Evolutionary conservation across 192 early-diverging fungal species (phyloP), one percentile per base, ranked within the genome.

Genomic region (Phlyctochytrium planicorne): DNA sequence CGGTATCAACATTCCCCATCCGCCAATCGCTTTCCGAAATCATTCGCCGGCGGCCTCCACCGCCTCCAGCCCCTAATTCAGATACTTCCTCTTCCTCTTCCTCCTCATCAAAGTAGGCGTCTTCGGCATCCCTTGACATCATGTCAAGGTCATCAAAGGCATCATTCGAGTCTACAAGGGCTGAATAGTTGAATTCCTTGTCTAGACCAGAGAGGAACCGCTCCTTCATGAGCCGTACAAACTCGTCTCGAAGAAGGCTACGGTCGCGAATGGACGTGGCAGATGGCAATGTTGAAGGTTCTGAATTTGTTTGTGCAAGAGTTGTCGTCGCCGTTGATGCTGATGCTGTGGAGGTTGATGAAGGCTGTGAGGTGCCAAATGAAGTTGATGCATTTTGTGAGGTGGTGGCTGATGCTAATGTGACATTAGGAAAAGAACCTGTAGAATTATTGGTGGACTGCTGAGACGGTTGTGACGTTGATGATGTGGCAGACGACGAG

Each of bases 61-160:
- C n/a, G n/a, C n/a, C n/a, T n/a, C n/a, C n/a, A n/a, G n/a, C n/a
- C n/a, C n/a, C n/a, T n/a, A n/a, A n/a, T n/a, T n/a, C n/a, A n/a
- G n/a, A n/a, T n/a, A n/a, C n/a, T n/a, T n/a, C n/a, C n/a, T n/a
- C n/a, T n/a, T n/a, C n/a, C n/a, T n/a, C n/a, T n/a, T 57, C 52
- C 40, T 67, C 66, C 59, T 25, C 50, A 40, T 74, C 72, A 74
- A 74, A 74, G 52, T 74, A 74, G 10, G 36, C 34, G 34, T 74
- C 72, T 35, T 74, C 53, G 60, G 37, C 62, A 10, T 74, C 72
- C 59, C 62, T 40, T 31, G 2, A n/a, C 16, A 64, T 37, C 23
- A 0, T 30, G 2, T 34, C 61, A 16, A 56, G 35, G 60, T 74
- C 72, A 63, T 74, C 72, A 17, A 37, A 69, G 14, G 24, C 72